Percentiles rank a stretch among this genome's conserved stretches.
Conservation (phyloP, 306 rosid genomes). For the Hippophae gyantsensis region DNA sequence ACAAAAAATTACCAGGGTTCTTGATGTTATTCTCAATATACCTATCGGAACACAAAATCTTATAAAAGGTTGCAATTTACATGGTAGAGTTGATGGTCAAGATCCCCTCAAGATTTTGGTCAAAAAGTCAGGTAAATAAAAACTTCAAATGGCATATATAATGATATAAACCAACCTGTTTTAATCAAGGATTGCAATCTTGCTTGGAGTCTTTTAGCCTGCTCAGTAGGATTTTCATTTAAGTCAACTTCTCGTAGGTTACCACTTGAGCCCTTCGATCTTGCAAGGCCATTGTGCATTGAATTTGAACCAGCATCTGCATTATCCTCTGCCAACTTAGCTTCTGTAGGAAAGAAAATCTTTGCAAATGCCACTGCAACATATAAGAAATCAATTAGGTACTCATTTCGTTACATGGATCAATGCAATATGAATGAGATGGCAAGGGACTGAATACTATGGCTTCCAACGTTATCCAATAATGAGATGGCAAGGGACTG, state of each 20-base stretch:
- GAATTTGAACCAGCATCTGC: slow-evolving; percentile 35
- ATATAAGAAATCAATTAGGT: no score
- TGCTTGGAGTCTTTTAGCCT: slow-evolving; percentile 32
- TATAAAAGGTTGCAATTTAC: no score
- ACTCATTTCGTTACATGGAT: no score
- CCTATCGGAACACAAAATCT: no score
- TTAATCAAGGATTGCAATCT: slow-evolving; percentile 39
- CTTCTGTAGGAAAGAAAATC: slow-evolving; percentile 38
- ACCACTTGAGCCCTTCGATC: slow-evolving; percentile 26
- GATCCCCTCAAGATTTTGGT: neutral
- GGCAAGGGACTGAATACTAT: no score
- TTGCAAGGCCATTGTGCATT: slow-evolving; percentile 17
- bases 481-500: no score
- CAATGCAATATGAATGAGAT: no score
- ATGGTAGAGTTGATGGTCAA: no score
- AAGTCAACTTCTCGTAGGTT: slow-evolving; percentile 42
- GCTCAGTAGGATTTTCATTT: slow-evolving; percentile 38
- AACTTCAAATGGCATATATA: neutral
- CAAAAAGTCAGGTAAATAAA: neutral
- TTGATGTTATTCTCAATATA: no score
- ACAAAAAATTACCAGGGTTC: no score
- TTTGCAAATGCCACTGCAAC: slow-evolving; percentile 45
- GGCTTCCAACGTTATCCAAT: no score
- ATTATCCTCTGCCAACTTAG: slow-evolving; percentile 37
- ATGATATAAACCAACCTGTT: slow-evolving; percentile 26